Evolutionary conservation across 768 basidiomycete species (phyloP).

Genomic region (Megacollybia marginata): DNA sequence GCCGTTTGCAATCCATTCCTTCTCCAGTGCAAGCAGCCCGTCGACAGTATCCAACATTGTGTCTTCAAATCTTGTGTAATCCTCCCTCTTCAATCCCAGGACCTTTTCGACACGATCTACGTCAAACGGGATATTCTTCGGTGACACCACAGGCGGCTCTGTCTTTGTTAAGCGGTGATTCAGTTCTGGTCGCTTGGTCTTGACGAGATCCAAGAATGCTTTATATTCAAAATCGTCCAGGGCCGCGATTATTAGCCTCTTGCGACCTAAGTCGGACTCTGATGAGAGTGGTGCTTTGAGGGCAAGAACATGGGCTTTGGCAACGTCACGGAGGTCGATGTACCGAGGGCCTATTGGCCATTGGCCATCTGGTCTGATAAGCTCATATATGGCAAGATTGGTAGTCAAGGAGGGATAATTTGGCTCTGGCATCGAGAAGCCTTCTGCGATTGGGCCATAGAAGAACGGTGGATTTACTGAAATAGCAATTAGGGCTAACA

Average conservation of each 20-base stretch:
- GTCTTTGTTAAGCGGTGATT: background rate
- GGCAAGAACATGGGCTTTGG: too few species aligned
- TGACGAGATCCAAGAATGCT: background rate
- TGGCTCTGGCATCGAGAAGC: too few species aligned
- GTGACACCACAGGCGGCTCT: constrained; percentile 6
- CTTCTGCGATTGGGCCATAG: too few species aligned
- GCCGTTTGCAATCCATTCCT: constrained; percentile 1
- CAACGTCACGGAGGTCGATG: too few species aligned
- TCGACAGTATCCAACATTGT: constrained; percentile 3
- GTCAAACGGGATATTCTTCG: background rate
- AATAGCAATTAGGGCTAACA: too few species aligned
- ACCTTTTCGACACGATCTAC: constrained; percentile 2
- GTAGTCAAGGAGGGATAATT: too few species aligned
- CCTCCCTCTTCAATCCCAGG: constrained; percentile 1
- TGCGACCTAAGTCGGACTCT: constrained; percentile 1
- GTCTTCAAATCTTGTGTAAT: background rate
- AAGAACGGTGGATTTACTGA: too few species aligned
- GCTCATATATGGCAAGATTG: too few species aligned
- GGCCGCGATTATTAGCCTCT: constrained; percentile 3
- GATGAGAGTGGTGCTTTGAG: too few species aligned
- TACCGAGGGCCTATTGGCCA: too few species aligned
- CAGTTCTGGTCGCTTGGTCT: background rate
- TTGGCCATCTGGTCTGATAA: too few species aligned
- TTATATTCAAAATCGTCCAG: background rate
- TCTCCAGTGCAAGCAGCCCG: background rate